These are phyloP conservation scores for Pyrenopolyporus hunteri DNA, from an alignment of 495 filamentous ascomycete species.

Conservation along the genomic window DNA sequence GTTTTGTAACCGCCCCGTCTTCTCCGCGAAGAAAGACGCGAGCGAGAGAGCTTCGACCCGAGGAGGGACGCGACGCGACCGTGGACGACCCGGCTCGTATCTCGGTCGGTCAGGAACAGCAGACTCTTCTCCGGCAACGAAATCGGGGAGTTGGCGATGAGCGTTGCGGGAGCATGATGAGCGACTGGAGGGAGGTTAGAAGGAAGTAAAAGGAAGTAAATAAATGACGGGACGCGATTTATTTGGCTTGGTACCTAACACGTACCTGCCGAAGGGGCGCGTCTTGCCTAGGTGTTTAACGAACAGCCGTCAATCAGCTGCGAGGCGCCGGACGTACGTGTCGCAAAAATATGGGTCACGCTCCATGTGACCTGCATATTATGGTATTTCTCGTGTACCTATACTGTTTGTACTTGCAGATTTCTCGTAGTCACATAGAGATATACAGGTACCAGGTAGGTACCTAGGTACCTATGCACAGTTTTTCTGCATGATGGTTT, in stretches of 20 bases:
- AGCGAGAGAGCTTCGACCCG: slow-evolving; percentile 46
- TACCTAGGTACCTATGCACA: background rate
- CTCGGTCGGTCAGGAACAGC: slow-evolving; percentile 29
- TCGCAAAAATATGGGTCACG: too few relatives aligned
- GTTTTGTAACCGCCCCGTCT: slow-evolving; percentile 37
- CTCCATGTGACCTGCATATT: background rate
- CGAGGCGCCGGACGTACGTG: too few relatives aligned
- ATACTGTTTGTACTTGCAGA: background rate
- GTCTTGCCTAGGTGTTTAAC: too few relatives aligned
- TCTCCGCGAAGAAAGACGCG: slow-evolving; percentile 25
- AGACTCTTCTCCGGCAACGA: slow-evolving; percentile 30
- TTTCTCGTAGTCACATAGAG: too few relatives aligned
- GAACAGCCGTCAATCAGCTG: too few relatives aligned
- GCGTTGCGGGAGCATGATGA: slow-evolving; percentile 37
- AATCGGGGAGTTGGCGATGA: slow-evolving; percentile 36
- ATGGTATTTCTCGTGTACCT: slow-evolving; percentile 10
- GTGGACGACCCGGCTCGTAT: slow-evolving; percentile 27
- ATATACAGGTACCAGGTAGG: too few relatives aligned
- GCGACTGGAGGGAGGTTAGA: slow-evolving; percentile 4
- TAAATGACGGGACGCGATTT: slow-evolving; percentile 12
- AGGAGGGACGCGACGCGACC: slow-evolving; percentile 14
- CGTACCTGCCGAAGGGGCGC: background rate
- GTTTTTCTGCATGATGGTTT: too few relatives aligned
- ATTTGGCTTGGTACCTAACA: background rate
- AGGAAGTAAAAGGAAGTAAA: slow-evolving; percentile 25